These are phyloP conservation scores for Harringtonia aguacate DNA, from an alignment of 2,329 filamentous ascomycete species.

Conservation along the genomic window DNA sequence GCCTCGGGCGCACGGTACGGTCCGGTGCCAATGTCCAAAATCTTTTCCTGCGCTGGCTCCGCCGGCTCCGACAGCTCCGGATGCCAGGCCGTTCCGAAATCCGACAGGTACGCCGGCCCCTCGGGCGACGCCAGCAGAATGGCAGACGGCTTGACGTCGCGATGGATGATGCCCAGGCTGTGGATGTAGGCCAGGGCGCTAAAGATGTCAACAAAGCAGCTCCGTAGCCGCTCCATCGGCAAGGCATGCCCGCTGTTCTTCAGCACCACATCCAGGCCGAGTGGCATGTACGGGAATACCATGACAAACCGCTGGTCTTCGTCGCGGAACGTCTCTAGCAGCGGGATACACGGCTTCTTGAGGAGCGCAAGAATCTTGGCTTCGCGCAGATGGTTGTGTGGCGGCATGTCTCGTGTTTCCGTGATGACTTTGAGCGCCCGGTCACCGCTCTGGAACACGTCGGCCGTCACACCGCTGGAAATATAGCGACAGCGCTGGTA, in stretches of 20 bases:
- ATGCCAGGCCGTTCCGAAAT: constrained; percentile 90
- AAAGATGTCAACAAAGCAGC: constrained; percentile 57
- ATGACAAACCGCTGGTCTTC: constrained; percentile 63
- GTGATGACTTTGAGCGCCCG: constrained; percentile 79
- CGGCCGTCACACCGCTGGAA: constrained; percentile 66
- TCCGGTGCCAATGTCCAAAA: constrained; percentile 88
- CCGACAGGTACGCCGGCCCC: constrained; percentile 69
- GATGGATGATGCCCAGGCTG: constrained; percentile 67
- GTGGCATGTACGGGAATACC: constrained; percentile 73
- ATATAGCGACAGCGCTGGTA: constrained; percentile 44
- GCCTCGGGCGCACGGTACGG: constrained; percentile 83
- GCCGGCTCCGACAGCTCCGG: constrained; percentile 42
- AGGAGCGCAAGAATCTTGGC: constrained; percentile 58
- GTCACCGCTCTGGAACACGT: constrained; percentile 60
- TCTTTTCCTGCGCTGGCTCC: constrained; percentile 60
- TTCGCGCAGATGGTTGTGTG: constrained; percentile 76
- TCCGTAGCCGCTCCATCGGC: constrained; percentile 19
- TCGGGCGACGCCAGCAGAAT: constrained; percentile 58
- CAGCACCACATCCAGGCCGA: constrained; percentile 62
- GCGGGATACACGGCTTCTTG: constrained; percentile 46
- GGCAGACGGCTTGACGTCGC: constrained; percentile 90
- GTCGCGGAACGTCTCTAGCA: constrained; percentile 66
- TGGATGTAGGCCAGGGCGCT: constrained; percentile 63
- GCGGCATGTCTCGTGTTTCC: constrained; percentile 59
- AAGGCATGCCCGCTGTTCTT: constrained; percentile 20